Base-by-base conservation (phyloP, 2,329 filamentous ascomycete genomes). In the Fusarium gaditjirri region DNA sequence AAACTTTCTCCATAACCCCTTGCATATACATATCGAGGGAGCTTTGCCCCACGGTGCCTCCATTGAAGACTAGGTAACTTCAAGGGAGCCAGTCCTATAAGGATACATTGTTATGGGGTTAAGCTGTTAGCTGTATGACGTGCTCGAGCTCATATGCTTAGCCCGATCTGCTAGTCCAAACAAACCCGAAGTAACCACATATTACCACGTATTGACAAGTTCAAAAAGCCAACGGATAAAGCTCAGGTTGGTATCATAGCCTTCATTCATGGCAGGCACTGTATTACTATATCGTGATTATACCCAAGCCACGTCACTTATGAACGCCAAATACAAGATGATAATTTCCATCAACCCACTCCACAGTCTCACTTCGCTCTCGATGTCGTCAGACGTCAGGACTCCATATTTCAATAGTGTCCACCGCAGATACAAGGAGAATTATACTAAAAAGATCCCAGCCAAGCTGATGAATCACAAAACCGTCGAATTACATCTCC, bases 241-340 rank as follows among this genome's bases (percentile, higher is more conserved):
- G 31, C 7, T 21, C 11, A n/a, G 21, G n/a, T 33, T 46, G n/a
- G 42, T 43, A 57, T 41, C 44, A 36, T 50, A 43, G 35, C 44
- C 41, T 61, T 61, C 57, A 16, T 66, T 63, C 49, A 53, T 61
- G 38, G 42, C 46, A 58, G 58, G 63, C 54, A 64, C 52, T 75
- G 53, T 47, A 74, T 73, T 74, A 76, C 56, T 74, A 74, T 62
- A 38, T 66, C 75, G 46, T 75, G 46, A 70, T 65, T 69, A 74
- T 61, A 68, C 70, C 65, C 66, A 70, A 76, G 44, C 38, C 39
- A 49, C 50, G 52, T 64, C 61, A 58, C 55, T 52, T 33, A 47
- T 25, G 42, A 73, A 65, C 65, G 66, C 75, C 64, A 54, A 57
- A 39, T 29, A 31, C 53, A 59, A 41, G 23, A 53, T 63, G 54